Base-by-base conservation (phyloP, 805 yeast genomes). In the Debaryomyces maramus region DNA sequence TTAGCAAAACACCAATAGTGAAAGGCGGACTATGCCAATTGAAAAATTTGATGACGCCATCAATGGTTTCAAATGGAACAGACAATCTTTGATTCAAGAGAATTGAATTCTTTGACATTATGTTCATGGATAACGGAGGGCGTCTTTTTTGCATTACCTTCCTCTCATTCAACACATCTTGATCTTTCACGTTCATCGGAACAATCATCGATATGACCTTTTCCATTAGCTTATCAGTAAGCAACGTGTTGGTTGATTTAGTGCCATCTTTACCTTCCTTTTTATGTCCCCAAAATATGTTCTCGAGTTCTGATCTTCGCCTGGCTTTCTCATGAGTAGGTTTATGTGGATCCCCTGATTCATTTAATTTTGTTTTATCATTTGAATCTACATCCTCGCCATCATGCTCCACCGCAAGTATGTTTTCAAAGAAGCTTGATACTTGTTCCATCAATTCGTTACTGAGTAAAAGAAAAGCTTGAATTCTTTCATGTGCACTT, bases 151-250 rank as follows among this genome's bases (percentile, higher is more conserved):
- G 88, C 43, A 75, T 73, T 33, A 70, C 76, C n/a, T 80, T 65
- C 38, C 96, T 63, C 11, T 70, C 72, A 34, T 75, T 69, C 16
- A 83, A 59, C 3, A 70, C 50, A 16, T 71, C 71, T 15, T 71
- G 60, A 14, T 75, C 74, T 3, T 78, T 69, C 11, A 45, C 49
- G 27, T 52, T 51, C 34, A 85, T 73, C 0, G 95, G 93, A 18
- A 87, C 66, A 1, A 89, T 84, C 81, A 86, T 78, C 16, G 80
- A 68, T 6, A 88, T 63, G 36, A 87, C 65, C 52, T 81, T 76
- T 52, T 88, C 96, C 48, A 88, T 75, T 39, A 88, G 60, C 40
- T 81, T 82, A 49, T 88, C 95, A 0, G 86, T 72, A 54, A 85
- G 40, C 13, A 47, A 31, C 24, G 46, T 30, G 22, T 39, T 39